phyloP scores from a whole-genome alignment of 2,329 filamentous ascomycete species.

The Botrytis paeoniae region DNA sequence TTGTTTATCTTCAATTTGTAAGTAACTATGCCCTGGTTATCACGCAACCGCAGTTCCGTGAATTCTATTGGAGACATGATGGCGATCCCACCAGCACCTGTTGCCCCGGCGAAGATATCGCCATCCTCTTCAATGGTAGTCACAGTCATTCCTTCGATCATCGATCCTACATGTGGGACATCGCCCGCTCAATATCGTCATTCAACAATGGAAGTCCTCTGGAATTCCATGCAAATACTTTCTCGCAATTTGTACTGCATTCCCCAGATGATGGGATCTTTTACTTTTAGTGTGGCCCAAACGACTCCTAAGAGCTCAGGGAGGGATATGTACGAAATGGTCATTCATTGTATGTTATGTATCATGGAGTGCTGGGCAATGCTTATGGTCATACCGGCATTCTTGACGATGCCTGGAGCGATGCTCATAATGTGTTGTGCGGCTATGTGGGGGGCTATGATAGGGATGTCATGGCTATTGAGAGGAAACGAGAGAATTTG shows the following conservation, averaged over 20 bases:
- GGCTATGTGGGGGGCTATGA: conserved; percentile 8
- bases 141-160: conserved; percentile 25
- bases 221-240: conserved; percentile 19
- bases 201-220: conserved; percentile 9
- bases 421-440: conserved; percentile 15
- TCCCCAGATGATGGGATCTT: conserved; percentile 18
- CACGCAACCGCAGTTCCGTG: conserved; percentile 6
- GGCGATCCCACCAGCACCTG: neutral
- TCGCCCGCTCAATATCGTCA: conserved; percentile 19
- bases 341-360: conserved; percentile 20
- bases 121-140: conserved; percentile 2
- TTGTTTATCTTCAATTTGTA: neutral
- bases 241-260: conserved; percentile 19
- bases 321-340: conserved; percentile 19
- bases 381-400: conserved; percentile 18
- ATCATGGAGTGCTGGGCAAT: conserved; percentile 21
- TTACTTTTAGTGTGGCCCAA: conserved; percentile 9
- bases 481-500: conserved; percentile 17
- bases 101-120: neutral
- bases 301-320: neutral
- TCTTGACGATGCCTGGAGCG: conserved; percentile 22
- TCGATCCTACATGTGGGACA: conserved; percentile 26
- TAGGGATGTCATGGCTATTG: conserved; percentile 18
- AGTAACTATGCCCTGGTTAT: conserved; percentile 22
- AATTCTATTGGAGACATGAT: conserved; percentile 13